Evolutionary conservation across 2,329 filamentous ascomycete species (phyloP), one percentile per base, ranked within the genome.

Genomic region (Phialophora chinensis): DNA sequence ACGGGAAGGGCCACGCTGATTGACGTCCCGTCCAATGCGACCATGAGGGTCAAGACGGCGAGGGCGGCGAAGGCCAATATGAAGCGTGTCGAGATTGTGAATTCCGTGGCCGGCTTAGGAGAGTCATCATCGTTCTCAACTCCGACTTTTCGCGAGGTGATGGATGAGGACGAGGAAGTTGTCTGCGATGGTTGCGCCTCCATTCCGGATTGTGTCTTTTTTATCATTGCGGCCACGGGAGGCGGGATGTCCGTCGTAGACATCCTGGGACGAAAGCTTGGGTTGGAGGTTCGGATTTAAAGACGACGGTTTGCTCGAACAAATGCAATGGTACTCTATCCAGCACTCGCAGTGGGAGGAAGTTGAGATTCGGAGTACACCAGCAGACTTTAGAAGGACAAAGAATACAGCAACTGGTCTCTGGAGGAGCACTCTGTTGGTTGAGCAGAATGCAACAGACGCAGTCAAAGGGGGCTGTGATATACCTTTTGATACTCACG

Each of bases 11-110:
- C 87, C 6, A 89, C 87, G 3, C 86, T 87, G 60, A 90, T 81
- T 3, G 85, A 88, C 0, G 88, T 90, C 3, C 87, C 87, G 75
- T 90, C 88, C 31, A 90, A 79, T 12, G 88, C 86, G 1, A 87
- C 85, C 78, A 88, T 87, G 20, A 90, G 77, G 3, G 84, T 84
- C 61, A 90, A 79, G 54, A 86, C 78, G 7, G 80, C 78, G 6
- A 88, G 78, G 44, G 85, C 83, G 33, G 75, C 69, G 71, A 87
- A 86, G 44, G 83, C 83, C 20, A 85, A 76, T 23, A 79, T 69
- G 71, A 85, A 83, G 31, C 65, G 67, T 12, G 54, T 66, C 8
- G 66, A 62, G 23, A 69, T 60, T 12, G 62, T 66, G 60, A 72
- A 73, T 47, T 66, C 66, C 8, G 60, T 44, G 31, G 64, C 38